Percentiles rank a stretch among this genome's conserved stretches.
Conservation (phyloP, 1,139 yeast genomes). For the Candida sanyaensis region DNA sequence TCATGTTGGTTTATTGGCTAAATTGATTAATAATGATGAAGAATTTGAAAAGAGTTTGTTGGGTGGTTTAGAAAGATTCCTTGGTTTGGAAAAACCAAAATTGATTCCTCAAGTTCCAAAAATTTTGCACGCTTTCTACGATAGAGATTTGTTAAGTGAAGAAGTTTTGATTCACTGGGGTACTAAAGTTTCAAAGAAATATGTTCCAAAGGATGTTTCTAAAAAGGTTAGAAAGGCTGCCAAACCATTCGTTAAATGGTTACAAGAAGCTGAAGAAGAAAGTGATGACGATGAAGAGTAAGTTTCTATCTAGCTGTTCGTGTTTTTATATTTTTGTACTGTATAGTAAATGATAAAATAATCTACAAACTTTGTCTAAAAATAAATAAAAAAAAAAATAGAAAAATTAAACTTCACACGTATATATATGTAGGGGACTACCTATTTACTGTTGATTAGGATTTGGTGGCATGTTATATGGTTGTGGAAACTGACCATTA, state of each 20-base stretch:
- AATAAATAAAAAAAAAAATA: not conserved
- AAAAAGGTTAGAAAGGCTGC: slow-evolving; percentile 97
- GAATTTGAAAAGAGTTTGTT: slow-evolving; percentile 83
- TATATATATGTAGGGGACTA: not conserved
- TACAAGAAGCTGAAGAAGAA: slow-evolving; percentile 83
- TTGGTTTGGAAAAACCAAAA: slow-evolving; percentile 82
- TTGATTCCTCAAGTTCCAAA: slow-evolving; percentile 76
- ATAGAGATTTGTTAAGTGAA: slow-evolving; percentile 81
- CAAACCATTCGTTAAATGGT: slow-evolving; percentile 92
- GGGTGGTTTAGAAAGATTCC: slow-evolving; percentile 93
- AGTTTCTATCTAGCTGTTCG: no score
- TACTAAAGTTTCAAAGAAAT: slow-evolving; percentile 87
- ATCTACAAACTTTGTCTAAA: not conserved
- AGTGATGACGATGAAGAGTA: slow-evolving; percentile 54
- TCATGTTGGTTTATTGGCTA: slow-evolving; percentile 81
- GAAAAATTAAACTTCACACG: not conserved
- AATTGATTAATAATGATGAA: slow-evolving; percentile 64
- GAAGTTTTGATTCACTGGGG: slow-evolving; percentile 86
- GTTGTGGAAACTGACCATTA: slow-evolving; percentile 9
- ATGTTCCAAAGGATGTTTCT: slow-evolving; percentile 87
- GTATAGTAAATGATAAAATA: slow-evolving; percentile 2
- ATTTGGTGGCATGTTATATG: slow-evolving; percentile 7
- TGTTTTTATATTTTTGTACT: not conserved
- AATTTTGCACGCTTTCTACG: slow-evolving; percentile 78
- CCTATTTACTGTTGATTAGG: slow-evolving; percentile 7